Base-by-base conservation (phyloP, 345 rosid species). In the Brassica juncea region DNA sequence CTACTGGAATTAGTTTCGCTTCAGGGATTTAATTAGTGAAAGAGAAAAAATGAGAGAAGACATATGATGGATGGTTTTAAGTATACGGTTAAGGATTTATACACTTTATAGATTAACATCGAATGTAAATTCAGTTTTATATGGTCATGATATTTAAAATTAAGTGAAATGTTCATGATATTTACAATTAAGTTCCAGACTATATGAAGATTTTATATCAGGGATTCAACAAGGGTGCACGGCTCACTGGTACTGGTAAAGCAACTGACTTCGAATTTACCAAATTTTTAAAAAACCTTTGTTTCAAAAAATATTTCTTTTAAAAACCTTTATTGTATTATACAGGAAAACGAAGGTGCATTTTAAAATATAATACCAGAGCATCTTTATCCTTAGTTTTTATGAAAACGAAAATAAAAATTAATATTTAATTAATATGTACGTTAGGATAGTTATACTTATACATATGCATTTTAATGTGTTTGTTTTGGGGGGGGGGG, bases 1-100 rank as follows among this genome's bases (percentile, higher is more conserved):
- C 89, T 5, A 87, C 92, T 2, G 98, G 97, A 28, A 85, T 91
- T 16, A 71, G 84, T 44, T 85, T 80, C 73, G 80, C 77, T 32
- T 76, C 81, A 0, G 71, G 84, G 64, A 75, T 80, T 65, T 6
- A 15, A 32, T 63, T 66, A 19, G 49, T 15, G 4, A 7, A 32
- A 2, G 14, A 8, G 10, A 2, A 10, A 60, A 1, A 10, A 60
- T 15, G 31, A 34, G 31, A 77, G 58, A 54, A 15, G 32, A 16
- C 35, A 19, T 49, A 19, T 49, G 61, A 21, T 15, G 2, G 27
- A 23, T 19, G 23, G 12, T 21, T 60, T 39, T 47, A 75, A 23
- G 39, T 65, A 15, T 25, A 28, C 27, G 60, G 30, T 19, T 55
- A 67, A 11, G 5, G 7, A 66, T 27, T 31, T 55, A 67, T 57